phyloP scores from a whole-genome alignment of 225 moss, liverwort and hornwort genomes.

The Marchantia polymorpha region DNA sequence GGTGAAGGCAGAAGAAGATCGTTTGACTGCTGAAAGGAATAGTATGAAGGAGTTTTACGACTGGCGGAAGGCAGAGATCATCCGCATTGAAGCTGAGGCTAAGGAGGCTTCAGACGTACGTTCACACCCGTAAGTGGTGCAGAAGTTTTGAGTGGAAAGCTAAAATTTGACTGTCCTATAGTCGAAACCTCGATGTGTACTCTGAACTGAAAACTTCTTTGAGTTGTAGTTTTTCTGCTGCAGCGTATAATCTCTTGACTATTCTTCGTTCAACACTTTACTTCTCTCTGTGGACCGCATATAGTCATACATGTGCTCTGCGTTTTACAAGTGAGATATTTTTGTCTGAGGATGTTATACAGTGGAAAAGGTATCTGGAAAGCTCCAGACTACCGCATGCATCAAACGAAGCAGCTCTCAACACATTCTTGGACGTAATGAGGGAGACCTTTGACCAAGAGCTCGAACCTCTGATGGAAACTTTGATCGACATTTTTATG shows the following conservation, averaged over 20 bases:
- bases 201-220: background rate
- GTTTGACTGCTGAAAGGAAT: constrained; percentile 55
- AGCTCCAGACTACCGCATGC: constrained; percentile 86
- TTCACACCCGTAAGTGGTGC: constrained; percentile 21
- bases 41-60: constrained; percentile 62
- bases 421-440: constrained; percentile 64
- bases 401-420: constrained; percentile 67
- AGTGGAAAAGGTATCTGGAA: constrained; percentile 88
- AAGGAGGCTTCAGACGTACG: constrained; percentile 54
- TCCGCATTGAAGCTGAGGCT: constrained; percentile 57
- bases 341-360: background rate
- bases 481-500: constrained; percentile 70
- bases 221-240: no score
- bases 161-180: background rate
- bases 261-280: background rate
- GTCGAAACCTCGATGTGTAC: no score
- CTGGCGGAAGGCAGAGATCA: constrained; percentile 54
- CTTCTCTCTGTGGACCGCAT: background rate
- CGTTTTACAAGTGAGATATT: background rate
- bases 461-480: constrained; percentile 51
- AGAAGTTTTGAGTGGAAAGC: background rate
- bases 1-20: constrained; percentile 65
- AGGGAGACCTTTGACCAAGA: constrained; percentile 63
- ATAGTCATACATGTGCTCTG: background rate
- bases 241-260: no score